A percentile compares a stretch with the other conserved stretches of the same genome.
These are phyloP conservation scores for Penicillium cataractarum DNA, from an alignment of 495 filamentous ascomycete species.

Conservation along the genomic window DNA sequence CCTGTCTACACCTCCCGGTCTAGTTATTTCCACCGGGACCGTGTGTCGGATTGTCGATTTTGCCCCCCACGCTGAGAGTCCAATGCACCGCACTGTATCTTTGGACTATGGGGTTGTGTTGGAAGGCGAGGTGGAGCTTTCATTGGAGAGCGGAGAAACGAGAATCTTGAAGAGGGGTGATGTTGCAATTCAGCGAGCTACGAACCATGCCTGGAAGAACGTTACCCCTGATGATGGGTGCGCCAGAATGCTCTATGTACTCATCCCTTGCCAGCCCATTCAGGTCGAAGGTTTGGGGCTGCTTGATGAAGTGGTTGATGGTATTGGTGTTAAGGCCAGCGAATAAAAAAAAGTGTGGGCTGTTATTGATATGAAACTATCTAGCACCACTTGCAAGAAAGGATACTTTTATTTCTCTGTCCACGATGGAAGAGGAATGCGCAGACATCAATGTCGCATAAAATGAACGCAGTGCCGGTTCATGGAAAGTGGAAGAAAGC, in stretches of 20 bases:
- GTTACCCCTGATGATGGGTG: neutral
- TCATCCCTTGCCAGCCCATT: neutral
- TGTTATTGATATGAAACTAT: no score
- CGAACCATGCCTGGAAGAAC: conserved; percentile 70
- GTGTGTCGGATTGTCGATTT: conserved; percentile 63
- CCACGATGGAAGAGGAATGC: no score
- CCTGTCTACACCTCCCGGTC: conserved; percentile 28
- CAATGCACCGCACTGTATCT: conserved; percentile 66
- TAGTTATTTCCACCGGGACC: conserved; percentile 23
- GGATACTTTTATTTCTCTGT: no score
- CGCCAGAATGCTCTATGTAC: neutral
- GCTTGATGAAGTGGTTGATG: no score
- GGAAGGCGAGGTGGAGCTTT: conserved; percentile 64
- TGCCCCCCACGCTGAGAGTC: conserved; percentile 52
- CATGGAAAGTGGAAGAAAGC: no score
- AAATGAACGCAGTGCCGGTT: no score
- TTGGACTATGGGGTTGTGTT: conserved; percentile 70
- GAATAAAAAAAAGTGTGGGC: no score
- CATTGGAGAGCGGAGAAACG: conserved; percentile 63
- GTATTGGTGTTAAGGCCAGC: no score
- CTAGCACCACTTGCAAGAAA: no score
- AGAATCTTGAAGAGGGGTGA: conserved; percentile 62
- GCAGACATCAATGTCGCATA: no score
- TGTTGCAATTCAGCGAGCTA: conserved; percentile 65
- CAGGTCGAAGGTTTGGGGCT: no score